Evolutionary conservation across 441 rosid genomes (phyloP), one percentile per base, ranked within the genome.

Genomic region (Manihot esculenta): DNA sequence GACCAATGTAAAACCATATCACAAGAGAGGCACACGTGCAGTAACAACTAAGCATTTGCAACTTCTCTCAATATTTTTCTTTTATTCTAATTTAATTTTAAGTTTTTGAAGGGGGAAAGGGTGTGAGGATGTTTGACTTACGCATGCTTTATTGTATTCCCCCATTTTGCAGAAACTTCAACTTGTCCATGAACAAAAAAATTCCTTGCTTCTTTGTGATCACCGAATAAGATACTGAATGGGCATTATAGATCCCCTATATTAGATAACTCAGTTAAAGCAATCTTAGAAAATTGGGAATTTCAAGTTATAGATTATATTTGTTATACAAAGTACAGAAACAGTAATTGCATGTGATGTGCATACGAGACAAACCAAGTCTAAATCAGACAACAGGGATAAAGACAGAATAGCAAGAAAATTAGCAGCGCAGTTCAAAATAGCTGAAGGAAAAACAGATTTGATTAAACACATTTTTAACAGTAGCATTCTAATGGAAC

Each of bases 171-270:
- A 60, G 64, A 5, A 69, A 69, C 21, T 38, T 23, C 48, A 26
- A 60, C 64, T 57, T 42, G 44, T 57, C 64, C 13, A 57, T 45
- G 44, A 57, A 26, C 58, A 51, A 68, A 57, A 12, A 18, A 44
- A 10, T 9, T 7, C 11, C 44, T n/a, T n/a, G n/a, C n/a, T n/a
- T n/a, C n/a, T n/a, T n/a, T n/a, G n/a, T n/a, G 20, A 57, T 15
- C 10, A 24, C 64, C 55, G 26, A 61, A 17, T 21, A 44, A 3
- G 18, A 12, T 30, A 30, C 14, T 41, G 47, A 54, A 35, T 23
- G 45, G 56, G n/a, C n/a, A 47, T 33, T 41, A 68, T 48, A 9
- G 20, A 15, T 14, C 10, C 18, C 60, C 35, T 2, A 35, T 8
- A n/a, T 7, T 3, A 17, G 11, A 20, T 3, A 66, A 51, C 59